Evolutionary conservation across 257 asterid species (phyloP).

Genomic region (Nicotiana noctiflora): DNA sequence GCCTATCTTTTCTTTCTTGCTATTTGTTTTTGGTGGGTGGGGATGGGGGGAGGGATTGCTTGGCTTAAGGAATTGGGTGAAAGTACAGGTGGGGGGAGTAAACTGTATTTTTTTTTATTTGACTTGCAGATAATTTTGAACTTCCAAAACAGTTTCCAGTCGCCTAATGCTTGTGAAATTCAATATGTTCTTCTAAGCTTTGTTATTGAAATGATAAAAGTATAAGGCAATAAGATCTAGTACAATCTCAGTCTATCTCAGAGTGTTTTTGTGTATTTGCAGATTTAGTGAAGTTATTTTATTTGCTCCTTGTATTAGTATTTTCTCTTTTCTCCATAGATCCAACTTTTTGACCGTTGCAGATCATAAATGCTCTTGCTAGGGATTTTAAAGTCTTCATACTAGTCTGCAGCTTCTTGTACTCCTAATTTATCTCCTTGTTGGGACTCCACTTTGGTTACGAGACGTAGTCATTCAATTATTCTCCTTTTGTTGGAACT

Average conservation of each 20-base stretch:
- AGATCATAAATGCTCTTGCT: neutral
- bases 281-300: neutral
- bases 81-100: neutral
- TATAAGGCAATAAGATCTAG: neutral
- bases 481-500: neutral
- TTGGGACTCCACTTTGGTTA: neutral
- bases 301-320: neutral
- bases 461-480: neutral
- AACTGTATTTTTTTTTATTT: neutral
- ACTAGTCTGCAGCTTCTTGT: neutral
- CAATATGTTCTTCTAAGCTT: neutral
- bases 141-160: neutral
- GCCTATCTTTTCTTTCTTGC: neutral
- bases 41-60: neutral
- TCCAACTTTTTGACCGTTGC: neutral
- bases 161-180: neutral
- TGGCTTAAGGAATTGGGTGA: too few relatives aligned
- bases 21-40: neutral
- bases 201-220: neutral
- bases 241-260: neutral
- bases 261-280: neutral
- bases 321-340: neutral
- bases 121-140: neutral
- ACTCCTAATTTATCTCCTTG: neutral
- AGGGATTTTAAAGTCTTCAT: neutral